These are phyloP conservation scores for Scedosporium dehoogii DNA, from an alignment of 2,329 filamentous ascomycete genomes.

Conservation along the genomic window DNA sequence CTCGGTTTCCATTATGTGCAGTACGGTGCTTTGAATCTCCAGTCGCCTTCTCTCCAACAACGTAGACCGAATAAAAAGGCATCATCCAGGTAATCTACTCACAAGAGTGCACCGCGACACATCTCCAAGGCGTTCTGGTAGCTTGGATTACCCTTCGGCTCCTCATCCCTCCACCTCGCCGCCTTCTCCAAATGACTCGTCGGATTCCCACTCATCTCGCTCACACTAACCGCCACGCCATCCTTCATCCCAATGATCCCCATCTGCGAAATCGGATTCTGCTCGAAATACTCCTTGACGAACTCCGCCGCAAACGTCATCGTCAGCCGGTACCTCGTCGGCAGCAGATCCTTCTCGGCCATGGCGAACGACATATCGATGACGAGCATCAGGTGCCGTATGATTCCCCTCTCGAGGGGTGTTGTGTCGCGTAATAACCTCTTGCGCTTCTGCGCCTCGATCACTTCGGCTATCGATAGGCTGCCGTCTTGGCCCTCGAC, in stretches of 20 bases:
- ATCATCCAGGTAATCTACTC: constrained; percentile 11
- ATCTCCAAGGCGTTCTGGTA: constrained; percentile 95
- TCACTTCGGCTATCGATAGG: constrained; percentile 62
- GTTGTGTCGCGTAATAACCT: constrained; percentile 88
- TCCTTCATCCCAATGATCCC: constrained; percentile 90
- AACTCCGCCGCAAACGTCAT: constrained; percentile 80
- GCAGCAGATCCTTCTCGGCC: constrained; percentile 88
- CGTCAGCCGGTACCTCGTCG: constrained; percentile 73
- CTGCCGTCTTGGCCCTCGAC: constrained; percentile 72
- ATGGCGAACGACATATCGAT: constrained; percentile 90
- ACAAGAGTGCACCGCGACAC: constrained; percentile 85
- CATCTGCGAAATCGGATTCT: constrained; percentile 95
- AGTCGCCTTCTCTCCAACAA: constrained; percentile 6
- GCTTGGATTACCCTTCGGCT: constrained; percentile 67
- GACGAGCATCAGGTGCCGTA: constrained; percentile 86
- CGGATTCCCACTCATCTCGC: constrained; percentile 85
- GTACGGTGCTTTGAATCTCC: too few relatives aligned
- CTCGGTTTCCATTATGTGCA: background rate
- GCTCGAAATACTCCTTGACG: constrained; percentile 91
- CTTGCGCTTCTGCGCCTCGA: constrained; percentile 72
- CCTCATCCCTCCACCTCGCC: constrained; percentile 51
- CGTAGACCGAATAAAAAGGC: background rate
- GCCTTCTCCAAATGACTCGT: constrained; percentile 76
- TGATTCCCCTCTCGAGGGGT: constrained; percentile 90
- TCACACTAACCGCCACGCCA: constrained; percentile 75